Conservation (phyloP, 495 filamentous ascomycete genomes). For the Trichoderma erinaceum region DNA sequence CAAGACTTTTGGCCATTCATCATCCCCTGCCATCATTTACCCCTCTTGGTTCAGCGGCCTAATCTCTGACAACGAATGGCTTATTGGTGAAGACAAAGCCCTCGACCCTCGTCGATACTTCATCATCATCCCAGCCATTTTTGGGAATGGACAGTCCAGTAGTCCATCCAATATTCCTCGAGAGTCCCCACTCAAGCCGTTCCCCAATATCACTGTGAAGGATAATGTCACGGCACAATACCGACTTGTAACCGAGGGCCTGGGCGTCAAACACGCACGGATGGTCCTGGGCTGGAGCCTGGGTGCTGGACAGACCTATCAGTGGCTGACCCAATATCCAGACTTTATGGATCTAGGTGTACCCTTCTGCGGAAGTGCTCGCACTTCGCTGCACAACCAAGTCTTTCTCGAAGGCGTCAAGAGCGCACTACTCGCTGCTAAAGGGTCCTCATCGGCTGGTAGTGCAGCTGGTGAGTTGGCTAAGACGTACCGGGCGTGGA, state of each 20-base stretch:
- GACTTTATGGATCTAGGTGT: constrained; percentile 60
- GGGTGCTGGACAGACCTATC: constrained; percentile 61
- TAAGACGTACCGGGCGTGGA: constrained; percentile 39
- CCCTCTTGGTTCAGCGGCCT: constrained; percentile 63
- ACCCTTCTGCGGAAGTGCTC: constrained; percentile 64
- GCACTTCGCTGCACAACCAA: constrained; percentile 63
- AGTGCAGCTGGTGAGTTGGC: constrained; percentile 2
- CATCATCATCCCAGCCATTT: constrained; percentile 64
- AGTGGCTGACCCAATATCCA: constrained; percentile 68
- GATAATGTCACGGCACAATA: constrained; percentile 68
- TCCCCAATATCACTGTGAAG: constrained; percentile 57
- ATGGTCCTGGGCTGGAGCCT: constrained; percentile 67
- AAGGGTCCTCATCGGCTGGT: constrained; percentile 47
- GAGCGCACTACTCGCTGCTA: constrained; percentile 56
- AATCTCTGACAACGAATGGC: constrained; percentile 60
- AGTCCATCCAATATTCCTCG: constrained; percentile 51
- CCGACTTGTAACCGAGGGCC: constrained; percentile 54
- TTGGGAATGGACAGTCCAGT: constrained; percentile 67
- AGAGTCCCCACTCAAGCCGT: constrained; percentile 40
- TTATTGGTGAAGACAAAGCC: constrained; percentile 56
- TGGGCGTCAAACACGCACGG: constrained; percentile 54
- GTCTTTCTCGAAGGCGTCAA: constrained; percentile 71
- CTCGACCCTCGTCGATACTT: constrained; percentile 58
- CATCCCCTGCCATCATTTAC: constrained; percentile 60
- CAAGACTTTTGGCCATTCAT: constrained; percentile 61